Evolutionary conservation across 768 basidiomycete genomes (phyloP), one percentile per base, ranked within the genome.

Genomic region (Lactifluus piperatus): DNA sequence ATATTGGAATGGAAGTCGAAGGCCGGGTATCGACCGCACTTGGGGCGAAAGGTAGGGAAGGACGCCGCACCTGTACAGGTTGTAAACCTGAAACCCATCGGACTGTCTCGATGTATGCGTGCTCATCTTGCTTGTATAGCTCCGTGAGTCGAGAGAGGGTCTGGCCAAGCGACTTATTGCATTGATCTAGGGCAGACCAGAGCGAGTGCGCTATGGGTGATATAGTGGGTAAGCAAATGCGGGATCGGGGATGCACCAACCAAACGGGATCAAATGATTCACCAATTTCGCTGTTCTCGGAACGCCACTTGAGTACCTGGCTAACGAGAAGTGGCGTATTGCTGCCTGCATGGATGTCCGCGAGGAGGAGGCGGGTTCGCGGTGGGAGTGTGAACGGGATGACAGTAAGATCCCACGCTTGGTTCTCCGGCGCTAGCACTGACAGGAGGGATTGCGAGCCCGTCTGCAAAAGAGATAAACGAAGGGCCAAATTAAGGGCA

Each of bases 281-380:
- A 82, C 90, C 85, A 70, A 81, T 74, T 32, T 72, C 74, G 14
- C 75, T 71, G 46, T 86, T 77, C 44, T 84, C 81, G 66, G 82
- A 81, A 44, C 90, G 81, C 95, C 95, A 98, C 66, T 83, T 84
- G 63, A 97, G 73, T 4, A 99, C 97, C 71, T 91, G 86, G 30
- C 91, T 84, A 11, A 94, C 93, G 43, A 98, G 82, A 43, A 91
- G 91, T 2, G 97, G 97, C 2, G 97, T 97, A 67, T 97, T 91
- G 64, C 90, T 94, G 10, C 97, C 97, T 9, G 90, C 92, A 66
- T 97, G 91, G 16, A 98, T 93, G 68, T 99, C 97, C 26, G 94
- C 97, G 22, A 99, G 79, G 73, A 98, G 80, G 36, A 99, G 79
- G 55, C 90, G 78, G 22, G 89, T 85, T 51, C 84, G 72, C 0